Percentiles rank a stretch among this genome's conserved stretches.
Conservation (phyloP, 2,329 filamentous ascomycete genomes). For the Apiospora kogelbergensis region DNA sequence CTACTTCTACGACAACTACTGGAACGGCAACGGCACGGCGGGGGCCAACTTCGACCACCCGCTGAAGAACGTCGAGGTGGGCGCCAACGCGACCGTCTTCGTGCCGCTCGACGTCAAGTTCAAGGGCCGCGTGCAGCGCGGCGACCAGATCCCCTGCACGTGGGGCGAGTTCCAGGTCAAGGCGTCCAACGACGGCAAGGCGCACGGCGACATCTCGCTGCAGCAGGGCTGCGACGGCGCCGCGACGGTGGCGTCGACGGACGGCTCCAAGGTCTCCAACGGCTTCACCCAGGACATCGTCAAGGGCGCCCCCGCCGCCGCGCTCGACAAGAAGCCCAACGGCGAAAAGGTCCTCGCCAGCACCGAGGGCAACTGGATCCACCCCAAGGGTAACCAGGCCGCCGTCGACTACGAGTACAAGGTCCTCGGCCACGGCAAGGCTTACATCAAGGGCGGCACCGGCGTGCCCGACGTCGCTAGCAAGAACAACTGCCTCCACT, state of each 20-base stretch:
- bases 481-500: slow-evolving; percentile 31
- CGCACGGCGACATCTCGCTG: slow-evolving; percentile 37
- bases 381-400: slow-evolving; percentile 32
- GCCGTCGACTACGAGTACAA: slow-evolving; percentile 34
- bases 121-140: slow-evolving; percentile 42
- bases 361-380: slow-evolving; percentile 39
- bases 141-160: slow-evolving; percentile 34
- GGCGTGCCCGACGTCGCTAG: slow-evolving; percentile 34
- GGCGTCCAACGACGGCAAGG: slow-evolving; percentile 33
- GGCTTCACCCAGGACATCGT: slow-evolving; percentile 34
- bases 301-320: slow-evolving; percentile 32
- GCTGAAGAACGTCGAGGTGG: slow-evolving; percentile 33
- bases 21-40: slow-evolving; percentile 38
- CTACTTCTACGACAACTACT: slow-evolving; percentile 42
- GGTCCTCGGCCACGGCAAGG: slow-evolving; percentile 30
- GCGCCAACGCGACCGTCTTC: slow-evolving; percentile 28
- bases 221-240: slow-evolving; percentile 40
- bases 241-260: slow-evolving; percentile 36
- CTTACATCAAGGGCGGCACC: slow-evolving; percentile 35
- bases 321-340: slow-evolving; percentile 32
- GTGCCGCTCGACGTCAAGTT: slow-evolving; percentile 31
- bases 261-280: slow-evolving; percentile 32
- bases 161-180: slow-evolving; percentile 41
- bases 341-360: slow-evolving; percentile 33
- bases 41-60: slow-evolving; percentile 41